Conservation (phyloP, 805 yeast genomes). For the Saccharomycopsis amapae region DNA sequence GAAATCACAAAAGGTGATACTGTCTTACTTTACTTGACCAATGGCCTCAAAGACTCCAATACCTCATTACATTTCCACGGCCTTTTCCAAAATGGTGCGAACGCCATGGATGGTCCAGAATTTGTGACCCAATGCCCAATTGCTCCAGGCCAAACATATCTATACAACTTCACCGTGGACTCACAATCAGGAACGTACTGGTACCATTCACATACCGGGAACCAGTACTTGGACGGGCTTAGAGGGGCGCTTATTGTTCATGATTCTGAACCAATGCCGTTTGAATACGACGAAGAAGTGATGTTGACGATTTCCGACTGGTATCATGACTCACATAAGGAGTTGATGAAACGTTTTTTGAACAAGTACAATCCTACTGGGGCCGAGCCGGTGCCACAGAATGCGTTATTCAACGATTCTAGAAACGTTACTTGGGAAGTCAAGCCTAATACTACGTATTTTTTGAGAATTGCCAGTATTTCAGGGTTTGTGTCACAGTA, state of each 20-base stretch:
- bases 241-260: slow-evolving; percentile 64
- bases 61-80: slow-evolving; percentile 81
- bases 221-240: slow-evolving; percentile 74
- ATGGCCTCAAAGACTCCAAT: slow-evolving; percentile 43
- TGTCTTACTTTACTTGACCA: slow-evolving; percentile 50
- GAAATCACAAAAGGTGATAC: slow-evolving; percentile 60
- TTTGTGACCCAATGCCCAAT: slow-evolving; percentile 78
- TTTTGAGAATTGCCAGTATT: slow-evolving; percentile 55
- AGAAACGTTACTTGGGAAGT: slow-evolving; percentile 49
- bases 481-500: slow-evolving; percentile 74
- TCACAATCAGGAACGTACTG: slow-evolving; percentile 74
- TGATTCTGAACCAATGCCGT: slow-evolving; percentile 37
- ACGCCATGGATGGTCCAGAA: slow-evolving; percentile 74
- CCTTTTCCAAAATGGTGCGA: slow-evolving; percentile 53
- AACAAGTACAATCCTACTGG: slow-evolving; percentile 75
- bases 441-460: slow-evolving; percentile 53
- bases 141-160: slow-evolving; percentile 54
- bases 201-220: slow-evolving; percentile 76
- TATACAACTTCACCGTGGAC: slow-evolving; percentile 63
- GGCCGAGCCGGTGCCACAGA: slow-evolving; percentile 75
- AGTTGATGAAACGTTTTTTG: slow-evolving; percentile 42
- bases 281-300: slow-evolving; percentile 56
- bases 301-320: slow-evolving; percentile 53
- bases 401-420: slow-evolving; percentile 57
- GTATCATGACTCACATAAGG: slow-evolving; percentile 50